Percentiles rank a stretch among this genome's conserved stretches.
Conservation (phyloP, 2,329 filamentous ascomycete genomes). For the Endoconidiophora polonica region DNA sequence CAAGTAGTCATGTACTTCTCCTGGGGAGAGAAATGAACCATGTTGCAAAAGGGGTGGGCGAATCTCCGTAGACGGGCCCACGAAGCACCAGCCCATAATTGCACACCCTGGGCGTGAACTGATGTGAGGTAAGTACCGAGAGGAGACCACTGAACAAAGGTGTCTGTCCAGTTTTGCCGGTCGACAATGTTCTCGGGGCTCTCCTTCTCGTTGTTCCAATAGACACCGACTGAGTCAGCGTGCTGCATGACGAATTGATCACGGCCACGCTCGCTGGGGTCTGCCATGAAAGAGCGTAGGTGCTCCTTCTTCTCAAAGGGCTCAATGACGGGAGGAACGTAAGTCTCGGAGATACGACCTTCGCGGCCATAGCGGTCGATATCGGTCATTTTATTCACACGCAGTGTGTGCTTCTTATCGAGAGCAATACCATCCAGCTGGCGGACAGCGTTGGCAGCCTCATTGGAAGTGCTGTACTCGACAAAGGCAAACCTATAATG, state of each 20-base stretch:
- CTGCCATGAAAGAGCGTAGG: slow-evolving; percentile 80
- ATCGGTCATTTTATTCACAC: slow-evolving; percentile 96
- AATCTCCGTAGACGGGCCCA: slow-evolving; percentile 90
- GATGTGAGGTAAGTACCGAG: slow-evolving; percentile 87
- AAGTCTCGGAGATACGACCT: slow-evolving; percentile 83
- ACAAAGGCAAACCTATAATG: slow-evolving; percentile 75
- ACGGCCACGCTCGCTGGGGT: slow-evolving; percentile 60
- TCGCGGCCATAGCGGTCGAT: slow-evolving; percentile 92
- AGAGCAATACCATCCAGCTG: slow-evolving; percentile 72
- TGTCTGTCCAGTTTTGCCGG: slow-evolving; percentile 91
- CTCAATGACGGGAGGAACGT: slow-evolving; percentile 64
- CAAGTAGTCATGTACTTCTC: slow-evolving; percentile 93
- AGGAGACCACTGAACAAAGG: slow-evolving; percentile 95
- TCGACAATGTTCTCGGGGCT: slow-evolving; percentile 77
- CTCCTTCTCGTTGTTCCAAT: slow-evolving; percentile 97
- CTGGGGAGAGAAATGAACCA: slow-evolving; percentile 84
- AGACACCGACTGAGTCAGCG: slow-evolving; percentile 80
- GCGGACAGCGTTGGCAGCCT: slow-evolving; percentile 79
- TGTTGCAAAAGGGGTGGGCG: slow-evolving; percentile 85
- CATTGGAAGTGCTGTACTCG: slow-evolving; percentile 79
- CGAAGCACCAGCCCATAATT: slow-evolving; percentile 82
- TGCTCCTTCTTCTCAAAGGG: slow-evolving; percentile 92
- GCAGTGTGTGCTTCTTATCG: slow-evolving; percentile 90
- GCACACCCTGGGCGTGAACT: slow-evolving; percentile 88
- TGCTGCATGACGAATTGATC: slow-evolving; percentile 95